Evolutionary conservation across 805 yeast species (phyloP).

Genomic region (Tetrapisispora namnaoensis): DNA sequence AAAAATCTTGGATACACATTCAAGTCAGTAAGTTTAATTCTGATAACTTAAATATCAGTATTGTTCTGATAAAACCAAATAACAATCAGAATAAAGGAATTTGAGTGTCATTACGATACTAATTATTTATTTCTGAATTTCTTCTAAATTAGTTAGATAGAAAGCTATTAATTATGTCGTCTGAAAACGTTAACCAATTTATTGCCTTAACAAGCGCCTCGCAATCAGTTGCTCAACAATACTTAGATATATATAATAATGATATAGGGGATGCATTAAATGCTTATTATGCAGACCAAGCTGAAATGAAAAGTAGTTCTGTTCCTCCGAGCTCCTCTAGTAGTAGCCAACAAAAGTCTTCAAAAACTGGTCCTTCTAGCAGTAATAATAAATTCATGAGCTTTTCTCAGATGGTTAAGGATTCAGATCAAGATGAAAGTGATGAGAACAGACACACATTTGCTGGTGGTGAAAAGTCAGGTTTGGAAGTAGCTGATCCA

Average conservation of each 20-base stretch:
- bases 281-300: constrained; percentile 17
- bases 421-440: constrained; percentile 37
- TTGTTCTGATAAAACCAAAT: no score
- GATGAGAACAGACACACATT: constrained; percentile 53
- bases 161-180: constrained; percentile 4
- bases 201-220: constrained; percentile 33
- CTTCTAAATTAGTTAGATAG: background rate
- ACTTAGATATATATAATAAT: constrained; percentile 22
- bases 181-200: constrained; percentile 28
- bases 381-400: constrained; percentile 29
- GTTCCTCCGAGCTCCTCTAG: background rate
- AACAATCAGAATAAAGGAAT: no score
- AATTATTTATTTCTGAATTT: no score
- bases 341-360: background rate
- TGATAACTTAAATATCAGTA: no score
- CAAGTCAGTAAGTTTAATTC: no score
- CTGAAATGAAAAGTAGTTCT: background rate
- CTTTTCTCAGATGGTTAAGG: constrained; percentile 31
- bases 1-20: no score
- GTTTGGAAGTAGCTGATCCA: constrained; percentile 71
- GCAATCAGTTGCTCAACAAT: constrained; percentile 31
- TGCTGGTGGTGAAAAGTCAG: constrained; percentile 66
- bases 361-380: background rate
- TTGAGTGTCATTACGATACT: no score
- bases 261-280: constrained; percentile 23